Conservation (phyloP, 2,329 filamentous ascomycete genomes). For the Xylaria sp. region DNA sequence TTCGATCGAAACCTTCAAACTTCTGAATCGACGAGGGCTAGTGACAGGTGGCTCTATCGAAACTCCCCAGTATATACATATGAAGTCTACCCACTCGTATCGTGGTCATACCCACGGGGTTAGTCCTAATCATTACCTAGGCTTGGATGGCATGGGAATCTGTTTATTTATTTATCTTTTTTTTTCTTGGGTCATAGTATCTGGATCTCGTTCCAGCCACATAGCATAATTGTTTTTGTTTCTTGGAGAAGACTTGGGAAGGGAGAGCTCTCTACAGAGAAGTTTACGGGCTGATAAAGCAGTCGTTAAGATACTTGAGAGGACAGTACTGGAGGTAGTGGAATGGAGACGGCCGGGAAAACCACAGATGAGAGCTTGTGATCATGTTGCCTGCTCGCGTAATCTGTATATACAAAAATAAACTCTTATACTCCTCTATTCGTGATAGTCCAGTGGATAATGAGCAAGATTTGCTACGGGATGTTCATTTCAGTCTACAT, state of each 20-base stretch:
- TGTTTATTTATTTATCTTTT: not conserved
- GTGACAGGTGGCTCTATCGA: constrained; percentile 5
- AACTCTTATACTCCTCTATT: constrained; percentile 7
- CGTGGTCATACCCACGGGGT: constrained; percentile 12
- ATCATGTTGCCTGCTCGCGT: constrained; percentile 11
- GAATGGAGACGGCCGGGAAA: not conserved
- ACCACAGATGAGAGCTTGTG: constrained; percentile 9
- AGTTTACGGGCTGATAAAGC: not conserved
- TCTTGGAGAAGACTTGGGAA: not conserved
- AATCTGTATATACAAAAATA: constrained; percentile 28
- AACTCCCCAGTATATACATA: constrained; percentile 21
- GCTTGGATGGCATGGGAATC: constrained; percentile 4
- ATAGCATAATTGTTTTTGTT: constrained; percentile 22
- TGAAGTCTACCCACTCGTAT: constrained; percentile 8
- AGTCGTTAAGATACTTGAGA: not conserved
- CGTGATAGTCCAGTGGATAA: not conserved
- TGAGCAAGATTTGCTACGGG: not conserved
- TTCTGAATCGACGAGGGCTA: not conserved
- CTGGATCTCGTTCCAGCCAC: constrained; percentile 14
- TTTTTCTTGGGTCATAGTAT: constrained; percentile 9
- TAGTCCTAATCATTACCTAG: not conserved
- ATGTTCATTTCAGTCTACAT: not conserved
- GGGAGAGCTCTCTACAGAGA: not conserved
- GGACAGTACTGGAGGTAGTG: not conserved
- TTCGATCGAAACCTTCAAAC: not conserved